A percentile compares a stretch with the other conserved stretches of the same genome.
phyloP scores from a whole-genome alignment of 2,329 filamentous ascomycete genomes.

The Geosmithia putterillii region DNA sequence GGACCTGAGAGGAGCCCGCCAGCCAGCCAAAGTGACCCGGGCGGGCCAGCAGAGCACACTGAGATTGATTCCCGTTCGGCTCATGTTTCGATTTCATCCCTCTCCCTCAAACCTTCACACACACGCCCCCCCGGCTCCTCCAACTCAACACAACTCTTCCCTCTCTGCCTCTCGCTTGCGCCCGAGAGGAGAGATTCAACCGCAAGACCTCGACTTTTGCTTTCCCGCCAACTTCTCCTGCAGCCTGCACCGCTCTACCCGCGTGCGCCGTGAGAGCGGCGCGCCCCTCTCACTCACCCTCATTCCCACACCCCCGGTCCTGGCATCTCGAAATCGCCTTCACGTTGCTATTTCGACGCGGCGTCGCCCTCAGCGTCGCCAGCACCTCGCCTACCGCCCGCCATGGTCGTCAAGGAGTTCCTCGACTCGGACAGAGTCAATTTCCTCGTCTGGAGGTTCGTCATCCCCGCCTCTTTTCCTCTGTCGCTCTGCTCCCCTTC shows the following conservation, averaged over 20 bases:
- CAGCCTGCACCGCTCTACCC: background rate
- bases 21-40: no score
- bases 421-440: constrained; percentile 57
- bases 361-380: background rate
- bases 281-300: constrained; percentile 1
- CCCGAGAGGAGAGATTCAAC: no score
- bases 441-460: constrained; percentile 61
- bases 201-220: no score
- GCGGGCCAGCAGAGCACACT: background rate
- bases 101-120: constrained; percentile 3
- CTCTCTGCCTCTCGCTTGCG: constrained; percentile 1
- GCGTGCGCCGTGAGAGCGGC: constrained; percentile 1
- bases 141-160: background rate
- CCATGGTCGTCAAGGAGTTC: constrained; percentile 45
- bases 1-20: no score
- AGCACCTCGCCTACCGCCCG: no score
- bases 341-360: background rate
- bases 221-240: background rate
- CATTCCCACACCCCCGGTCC: background rate
- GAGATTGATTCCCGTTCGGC: constrained; percentile 2
- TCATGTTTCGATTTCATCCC: constrained; percentile 5
- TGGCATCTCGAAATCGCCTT: background rate
- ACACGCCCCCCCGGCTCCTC: background rate
- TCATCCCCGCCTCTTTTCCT: constrained; percentile 13
- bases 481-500: constrained; percentile 2